Evolutionary conservation across 176 grass and related monocot genomes (phyloP).

Genomic region (Oryza meyeriana): DNA sequence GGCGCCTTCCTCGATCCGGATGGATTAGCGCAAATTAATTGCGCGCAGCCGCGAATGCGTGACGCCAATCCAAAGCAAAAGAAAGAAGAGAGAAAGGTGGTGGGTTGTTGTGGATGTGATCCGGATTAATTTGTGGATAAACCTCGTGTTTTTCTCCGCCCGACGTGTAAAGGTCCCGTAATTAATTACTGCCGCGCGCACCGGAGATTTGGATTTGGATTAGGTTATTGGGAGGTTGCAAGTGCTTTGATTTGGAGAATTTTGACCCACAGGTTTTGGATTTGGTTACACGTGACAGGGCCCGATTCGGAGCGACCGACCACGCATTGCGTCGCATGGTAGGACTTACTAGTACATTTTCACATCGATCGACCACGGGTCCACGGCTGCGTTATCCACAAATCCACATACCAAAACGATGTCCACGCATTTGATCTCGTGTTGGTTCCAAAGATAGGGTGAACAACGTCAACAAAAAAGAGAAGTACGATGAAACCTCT

Average conservation of each 20-base stretch:
- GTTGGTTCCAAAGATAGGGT: not conserved
- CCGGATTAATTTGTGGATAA: conserved; percentile 45
- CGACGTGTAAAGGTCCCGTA: conserved; percentile 31
- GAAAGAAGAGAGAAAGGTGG: not conserved
- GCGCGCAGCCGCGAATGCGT: not conserved
- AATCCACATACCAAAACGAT: not conserved
- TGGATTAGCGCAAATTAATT: conserved; percentile 26
- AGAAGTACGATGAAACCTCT: not conserved
- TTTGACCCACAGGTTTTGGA: not conserved
- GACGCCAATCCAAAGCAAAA: conserved; percentile 6
- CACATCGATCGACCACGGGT: not conserved
- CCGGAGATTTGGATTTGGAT: not conserved
- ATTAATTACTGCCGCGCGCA: not conserved
- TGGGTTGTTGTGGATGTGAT: not conserved
- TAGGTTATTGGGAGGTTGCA: not conserved
- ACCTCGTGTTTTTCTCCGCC: not conserved
- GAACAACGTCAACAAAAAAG: not conserved
- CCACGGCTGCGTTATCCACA: conserved; percentile 4
- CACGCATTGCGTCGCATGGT: not conserved
- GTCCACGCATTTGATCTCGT: not conserved
- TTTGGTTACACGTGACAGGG: conserved; percentile 24
- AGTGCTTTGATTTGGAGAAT: not conserved
- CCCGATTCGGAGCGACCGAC: conserved; percentile 7
- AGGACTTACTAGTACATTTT: not conserved
- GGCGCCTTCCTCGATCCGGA: not conserved